These are phyloP conservation scores for Caloboletus firmus DNA, from an alignment of 1,284 basidiomycete species.

Conservation along the genomic window DNA sequence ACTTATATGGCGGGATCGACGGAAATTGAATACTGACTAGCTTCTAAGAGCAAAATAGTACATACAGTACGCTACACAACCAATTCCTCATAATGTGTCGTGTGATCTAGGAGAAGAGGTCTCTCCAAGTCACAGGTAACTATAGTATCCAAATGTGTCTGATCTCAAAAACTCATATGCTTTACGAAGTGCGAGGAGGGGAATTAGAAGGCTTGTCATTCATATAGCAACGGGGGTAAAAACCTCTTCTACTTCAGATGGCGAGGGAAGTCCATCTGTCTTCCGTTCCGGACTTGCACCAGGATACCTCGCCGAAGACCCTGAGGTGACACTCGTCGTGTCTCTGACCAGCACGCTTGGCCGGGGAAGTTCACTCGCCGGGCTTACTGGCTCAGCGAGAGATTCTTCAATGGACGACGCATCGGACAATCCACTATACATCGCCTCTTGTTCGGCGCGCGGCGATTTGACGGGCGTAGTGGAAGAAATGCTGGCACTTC, in stretches of 20 bases:
- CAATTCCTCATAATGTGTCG: conserved; percentile 12
- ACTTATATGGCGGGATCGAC: conserved; percentile 11
- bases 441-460: conserved; percentile 41
- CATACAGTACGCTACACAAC: conserved; percentile 27
- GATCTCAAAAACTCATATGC: conserved; percentile 9
- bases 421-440: conserved; percentile 51
- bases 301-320: conserved; percentile 29
- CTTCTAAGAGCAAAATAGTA: conserved; percentile 31
- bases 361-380: conserved; percentile 43
- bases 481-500: conserved; percentile 51
- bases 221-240: conserved; percentile 34
- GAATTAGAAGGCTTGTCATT: conserved; percentile 22
- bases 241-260: conserved; percentile 16
- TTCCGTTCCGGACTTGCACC: conserved; percentile 34
- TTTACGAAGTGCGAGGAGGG: conserved; percentile 8
- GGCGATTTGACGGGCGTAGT: conserved; percentile 32
- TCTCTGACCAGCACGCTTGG: conserved; percentile 40
- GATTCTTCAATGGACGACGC: conserved; percentile 48
- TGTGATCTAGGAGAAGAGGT: conserved; percentile 10
- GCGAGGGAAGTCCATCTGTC: conserved; percentile 10
- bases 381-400: conserved; percentile 53
- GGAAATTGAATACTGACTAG: conserved; percentile 24
- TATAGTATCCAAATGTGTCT: conserved; percentile 18
- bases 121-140: conserved; percentile 9
- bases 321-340: conserved; percentile 31